These are phyloP conservation scores for Penicillium digitatum DNA, from an alignment of 2,329 filamentous ascomycete genomes.

Conservation along the genomic window DNA sequence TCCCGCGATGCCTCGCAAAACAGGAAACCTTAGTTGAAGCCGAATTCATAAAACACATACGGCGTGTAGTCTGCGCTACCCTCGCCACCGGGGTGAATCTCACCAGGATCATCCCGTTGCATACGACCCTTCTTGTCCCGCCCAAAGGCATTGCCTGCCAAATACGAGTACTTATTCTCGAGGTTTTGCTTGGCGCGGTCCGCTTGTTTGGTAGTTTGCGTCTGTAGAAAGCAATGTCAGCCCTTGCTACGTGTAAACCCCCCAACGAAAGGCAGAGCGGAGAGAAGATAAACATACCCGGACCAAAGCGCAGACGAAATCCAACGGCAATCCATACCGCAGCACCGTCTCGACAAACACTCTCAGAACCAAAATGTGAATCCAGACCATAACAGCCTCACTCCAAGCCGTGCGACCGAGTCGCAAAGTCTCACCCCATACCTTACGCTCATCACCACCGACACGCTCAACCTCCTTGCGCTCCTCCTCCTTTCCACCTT, in stretches of 20 bases:
- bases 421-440: conserved; percentile 86
- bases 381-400: conserved; percentile 93
- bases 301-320: conserved; percentile 80
- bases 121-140: conserved; percentile 90
- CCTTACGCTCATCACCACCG: conserved; percentile 78
- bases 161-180: conserved; percentile 81
- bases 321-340: conserved; percentile 84
- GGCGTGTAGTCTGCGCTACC: conserved; percentile 82
- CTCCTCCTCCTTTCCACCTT: conserved; percentile 86
- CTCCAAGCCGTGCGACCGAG: conserved; percentile 90
- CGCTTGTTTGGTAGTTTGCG: conserved; percentile 67
- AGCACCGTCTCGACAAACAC: conserved; percentile 99
- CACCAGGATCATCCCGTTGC: conserved; percentile 84
- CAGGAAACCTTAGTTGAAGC: conserved; percentile 56
- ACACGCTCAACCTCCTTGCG: conserved; percentile 79
- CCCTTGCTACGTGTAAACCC: neutral
- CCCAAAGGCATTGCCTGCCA: conserved; percentile 90
- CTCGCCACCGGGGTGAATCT: conserved; percentile 71
- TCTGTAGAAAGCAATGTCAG: conserved; percentile 50
- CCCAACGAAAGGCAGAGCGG: neutral
- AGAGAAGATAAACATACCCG: conserved; percentile 58
- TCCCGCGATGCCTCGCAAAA: neutral
- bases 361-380: conserved; percentile 82
- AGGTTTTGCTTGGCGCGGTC: conserved; percentile 76
- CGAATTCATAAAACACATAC: conserved; percentile 96